Percentiles rank a stretch among this genome's conserved stretches.
phyloP scores from a whole-genome alignment of 345 rosid species.

The Eucalyptus shirleyi region DNA sequence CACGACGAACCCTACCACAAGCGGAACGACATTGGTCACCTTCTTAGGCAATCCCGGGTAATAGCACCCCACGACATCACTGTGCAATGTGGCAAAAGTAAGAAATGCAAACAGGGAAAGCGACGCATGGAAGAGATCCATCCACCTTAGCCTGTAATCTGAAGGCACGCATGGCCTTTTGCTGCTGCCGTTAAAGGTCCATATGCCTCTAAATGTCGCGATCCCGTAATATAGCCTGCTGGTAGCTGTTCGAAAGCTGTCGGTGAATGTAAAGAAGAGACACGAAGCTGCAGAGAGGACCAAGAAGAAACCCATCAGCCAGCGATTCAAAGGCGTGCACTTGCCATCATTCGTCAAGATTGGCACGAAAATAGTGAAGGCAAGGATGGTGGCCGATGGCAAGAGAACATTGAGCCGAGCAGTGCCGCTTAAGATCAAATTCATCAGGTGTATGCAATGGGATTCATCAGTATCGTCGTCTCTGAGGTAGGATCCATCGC shows the following conservation, averaged over 20 bases:
- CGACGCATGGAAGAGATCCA: slow-evolving; percentile 20
- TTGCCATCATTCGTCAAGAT: slow-evolving; percentile 29
- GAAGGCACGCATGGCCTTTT: slow-evolving; percentile 22
- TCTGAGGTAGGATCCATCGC: neutral
- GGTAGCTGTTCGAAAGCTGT: slow-evolving; percentile 26
- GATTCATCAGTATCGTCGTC: slow-evolving; percentile 24
- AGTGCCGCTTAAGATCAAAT: slow-evolving; percentile 32
- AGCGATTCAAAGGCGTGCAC: slow-evolving; percentile 14
- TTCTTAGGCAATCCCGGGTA: slow-evolving; percentile 26
- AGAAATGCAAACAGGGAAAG: slow-evolving; percentile 30
- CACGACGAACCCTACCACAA: slow-evolving; percentile 17
- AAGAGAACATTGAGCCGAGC: slow-evolving; percentile 38
- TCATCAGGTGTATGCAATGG: slow-evolving; percentile 16
- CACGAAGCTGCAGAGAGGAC: slow-evolving; percentile 21
- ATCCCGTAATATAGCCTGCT: slow-evolving; percentile 32
- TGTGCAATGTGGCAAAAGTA: slow-evolving; percentile 22
- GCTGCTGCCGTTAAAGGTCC: slow-evolving; percentile 29
- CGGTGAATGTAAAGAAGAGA: slow-evolving; percentile 22
- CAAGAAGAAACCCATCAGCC: slow-evolving; percentile 26
- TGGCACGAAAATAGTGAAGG: slow-evolving; percentile 43
- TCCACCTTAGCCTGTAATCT: slow-evolving; percentile 31
- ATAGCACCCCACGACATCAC: slow-evolving; percentile 26
- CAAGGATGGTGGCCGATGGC: slow-evolving; percentile 40
- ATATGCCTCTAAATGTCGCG: slow-evolving; percentile 29
- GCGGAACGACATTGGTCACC: slow-evolving; percentile 22